phyloP scores from a whole-genome alignment of 306 rosid species.

The Dalbergia cochinchinensis region DNA sequence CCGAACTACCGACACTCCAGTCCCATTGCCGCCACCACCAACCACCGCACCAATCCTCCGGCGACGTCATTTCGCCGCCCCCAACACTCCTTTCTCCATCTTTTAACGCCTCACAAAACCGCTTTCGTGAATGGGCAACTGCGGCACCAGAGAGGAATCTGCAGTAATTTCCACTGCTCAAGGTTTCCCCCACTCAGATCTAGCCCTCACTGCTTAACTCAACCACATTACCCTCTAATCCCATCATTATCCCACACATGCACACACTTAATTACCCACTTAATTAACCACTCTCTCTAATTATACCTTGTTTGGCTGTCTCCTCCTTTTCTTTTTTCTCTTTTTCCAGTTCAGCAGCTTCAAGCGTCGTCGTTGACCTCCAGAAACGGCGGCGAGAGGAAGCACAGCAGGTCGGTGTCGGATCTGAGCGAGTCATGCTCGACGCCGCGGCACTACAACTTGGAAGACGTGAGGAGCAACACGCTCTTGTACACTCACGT shows the following conservation, averaged over 20 bases:
- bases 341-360: constrained; percentile 79
- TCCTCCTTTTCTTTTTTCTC: not conserved
- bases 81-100: not conserved
- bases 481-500: constrained; percentile 88
- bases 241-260: not conserved
- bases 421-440: constrained; percentile 96
- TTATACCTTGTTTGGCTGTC: not conserved
- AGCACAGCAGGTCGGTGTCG: constrained; percentile 73
- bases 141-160: constrained; percentile 97
- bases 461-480: constrained; percentile 75
- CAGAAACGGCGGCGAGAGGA: constrained; percentile 41
- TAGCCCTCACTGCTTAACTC: constrained; percentile 33
- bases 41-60: too few relatives aligned
- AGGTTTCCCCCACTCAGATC: constrained; percentile 73
- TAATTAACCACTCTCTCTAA: not conserved
- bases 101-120: not conserved
- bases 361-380: constrained; percentile 59
- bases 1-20: too few relatives aligned
- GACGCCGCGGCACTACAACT: constrained; percentile 76
- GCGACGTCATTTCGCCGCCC: not conserved
- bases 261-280: not conserved
- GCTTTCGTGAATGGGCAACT: constrained; percentile 78
- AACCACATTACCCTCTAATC: not conserved
- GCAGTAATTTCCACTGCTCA: constrained; percentile 95
- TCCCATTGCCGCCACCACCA: too few relatives aligned